A percentile compares a stretch with the other conserved stretches of the same genome.
These are phyloP conservation scores for Dicorynia guianensis DNA, from an alignment of 306 rosid genomes.

Conservation along the genomic window DNA sequence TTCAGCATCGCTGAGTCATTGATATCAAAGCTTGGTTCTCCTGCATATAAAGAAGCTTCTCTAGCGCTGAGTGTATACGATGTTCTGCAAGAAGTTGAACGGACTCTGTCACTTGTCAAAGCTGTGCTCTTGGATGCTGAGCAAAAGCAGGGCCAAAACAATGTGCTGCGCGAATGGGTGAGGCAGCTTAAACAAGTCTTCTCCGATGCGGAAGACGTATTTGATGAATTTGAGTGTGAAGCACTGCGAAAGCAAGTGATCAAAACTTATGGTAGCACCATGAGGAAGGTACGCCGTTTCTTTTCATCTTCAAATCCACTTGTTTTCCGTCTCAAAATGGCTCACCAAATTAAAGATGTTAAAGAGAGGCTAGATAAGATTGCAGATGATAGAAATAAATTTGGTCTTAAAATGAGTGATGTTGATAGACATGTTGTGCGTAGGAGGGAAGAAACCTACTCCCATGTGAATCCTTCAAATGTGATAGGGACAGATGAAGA, in stretches of 20 bases:
- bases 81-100: neutral
- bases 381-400: neutral
- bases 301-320: neutral
- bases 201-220: no score
- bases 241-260: neutral
- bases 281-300: neutral
- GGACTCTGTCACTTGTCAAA: constrained; percentile 25
- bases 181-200: neutral
- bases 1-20: neutral
- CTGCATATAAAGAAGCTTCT: neutral
- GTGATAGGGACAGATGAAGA: constrained; percentile 33
- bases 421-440: neutral
- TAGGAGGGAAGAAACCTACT: neutral
- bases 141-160: constrained; percentile 26
- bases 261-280: neutral
- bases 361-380: neutral
- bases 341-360: neutral
- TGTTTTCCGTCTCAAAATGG: neutral
- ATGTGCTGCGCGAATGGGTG: neutral
- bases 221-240: neutral
- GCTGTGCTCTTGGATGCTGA: constrained; percentile 30
- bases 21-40: neutral
- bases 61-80: neutral
- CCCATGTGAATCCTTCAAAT: constrained; percentile 24
- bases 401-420: neutral